Base-by-base conservation (phyloP, 371 early-diverging fungal species). In the Syncephalastrum contaminatum region DNA sequence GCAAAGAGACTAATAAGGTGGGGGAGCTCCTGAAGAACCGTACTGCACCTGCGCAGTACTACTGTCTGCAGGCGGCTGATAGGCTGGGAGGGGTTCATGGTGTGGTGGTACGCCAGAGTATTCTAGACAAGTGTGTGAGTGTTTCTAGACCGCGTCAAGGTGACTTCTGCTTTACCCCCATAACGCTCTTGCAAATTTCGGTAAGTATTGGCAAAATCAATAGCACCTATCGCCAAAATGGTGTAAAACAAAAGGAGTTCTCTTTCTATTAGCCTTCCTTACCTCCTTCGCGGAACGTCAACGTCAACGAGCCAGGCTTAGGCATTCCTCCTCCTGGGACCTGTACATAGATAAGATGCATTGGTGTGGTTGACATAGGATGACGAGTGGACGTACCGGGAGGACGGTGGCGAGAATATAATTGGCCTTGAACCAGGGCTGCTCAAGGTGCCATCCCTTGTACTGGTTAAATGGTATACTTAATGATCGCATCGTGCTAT, bases 351-450 rank as follows among this genome's bases (percentile, higher is more conserved):
- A 42, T 13, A 2, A 20, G 39, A 22, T 42, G 39, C 25, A n/a
- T 42, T 13, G 16, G 25, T 15, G 0, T 6, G 22, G 47, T 13
- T 36, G 3, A 30, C 13, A 50, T 21, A 16, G 21, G 43, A 15
- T 46, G 15, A 25, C 4, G 6, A 1, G 19, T 42, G 45, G 16
- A 48, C 68, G 51, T 75, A 80, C 80, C 4, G 81, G 81, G 16
- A 72, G 36, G 2, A 81, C 69, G 15, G 52, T 57, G 12, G 72
- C 75, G 13, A 59, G 43, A n/a, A 79, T 66, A 51, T 71, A 77
- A 53, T 82, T 82, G n/a, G 83, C 80, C 2, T 72, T 75, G 60
- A 82, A 82, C 83, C 83, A 82, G 19, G 83, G 83, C 45, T 82
- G 81, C 41, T 80, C 69, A 18, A 79, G 51, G 27, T 67, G 70